phyloP scores from a whole-genome alignment of 106 monocot species.

The Dendrobium catenatum region DNA sequence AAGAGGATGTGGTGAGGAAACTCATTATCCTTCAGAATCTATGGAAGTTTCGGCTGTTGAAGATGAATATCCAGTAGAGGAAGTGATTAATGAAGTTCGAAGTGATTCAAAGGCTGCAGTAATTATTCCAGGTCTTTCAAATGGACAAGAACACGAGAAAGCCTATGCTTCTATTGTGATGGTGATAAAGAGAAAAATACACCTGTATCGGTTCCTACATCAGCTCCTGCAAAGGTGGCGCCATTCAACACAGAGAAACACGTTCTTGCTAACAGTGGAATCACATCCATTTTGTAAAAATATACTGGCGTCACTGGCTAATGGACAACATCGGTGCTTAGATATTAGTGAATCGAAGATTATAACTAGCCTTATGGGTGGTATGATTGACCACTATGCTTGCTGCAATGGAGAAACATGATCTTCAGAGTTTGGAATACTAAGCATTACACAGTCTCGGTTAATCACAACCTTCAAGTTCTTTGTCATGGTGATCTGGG shows the following conservation, averaged over 20 bases:
- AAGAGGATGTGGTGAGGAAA: conserved; percentile 26
- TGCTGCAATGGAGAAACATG: conserved; percentile 79
- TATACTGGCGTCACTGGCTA: conserved; percentile 23
- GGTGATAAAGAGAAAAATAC: no score
- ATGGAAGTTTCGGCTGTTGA: conserved; percentile 37
- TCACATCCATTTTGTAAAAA: conserved; percentile 43
- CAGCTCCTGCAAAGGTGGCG: no score
- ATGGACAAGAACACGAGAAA: conserved; percentile 64
- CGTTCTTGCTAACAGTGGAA: conserved; percentile 63
- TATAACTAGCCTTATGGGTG: conserved; percentile 51
- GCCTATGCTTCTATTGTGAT: conserved; percentile 95
- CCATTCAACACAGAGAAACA: conserved; percentile 20
- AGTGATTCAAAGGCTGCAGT: not conserved
- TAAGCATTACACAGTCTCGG: conserved; percentile 53
- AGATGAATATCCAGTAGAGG: conserved; percentile 44
- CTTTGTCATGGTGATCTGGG: no score
- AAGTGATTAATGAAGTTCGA: conserved; percentile 59
- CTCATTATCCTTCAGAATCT: conserved; percentile 42
- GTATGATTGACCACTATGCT: conserved; percentile 66
- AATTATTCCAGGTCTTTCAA: not conserved
- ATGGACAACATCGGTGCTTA: conserved; percentile 51
- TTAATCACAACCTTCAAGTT: conserved; percentile 62
- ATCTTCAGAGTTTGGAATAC: conserved; percentile 68
- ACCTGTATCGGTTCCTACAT: no score
- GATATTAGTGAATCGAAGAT: conserved; percentile 36